Evolutionary conservation across 2,329 filamentous ascomycete species (phyloP), one percentile per base, ranked within the genome.

Genomic region (Pseudogymnoascus sp.): DNA sequence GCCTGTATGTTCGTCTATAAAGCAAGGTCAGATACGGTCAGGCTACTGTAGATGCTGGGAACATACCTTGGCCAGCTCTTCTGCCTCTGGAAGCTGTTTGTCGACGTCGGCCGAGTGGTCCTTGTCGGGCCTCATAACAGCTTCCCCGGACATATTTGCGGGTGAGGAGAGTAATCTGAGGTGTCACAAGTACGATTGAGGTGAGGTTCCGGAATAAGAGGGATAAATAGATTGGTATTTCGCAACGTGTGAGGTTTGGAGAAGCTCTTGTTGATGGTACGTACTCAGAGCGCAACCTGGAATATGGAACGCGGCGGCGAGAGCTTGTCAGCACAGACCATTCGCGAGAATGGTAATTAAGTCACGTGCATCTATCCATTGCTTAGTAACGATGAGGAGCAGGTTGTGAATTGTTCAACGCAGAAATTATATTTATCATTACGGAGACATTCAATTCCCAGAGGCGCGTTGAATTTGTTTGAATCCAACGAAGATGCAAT

Each of bases 41-140:
- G 10, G 25, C 12, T 13, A 35, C 9, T 38, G 12, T 8, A 9
- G 25, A 6, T 60, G n/a, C 10, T 38, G 44, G 55, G 7, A 29
- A 38, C 74, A 67, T 78, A 94, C 92, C 83, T 92, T 88, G 69
- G 92, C 92, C 70, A 96, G 85, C 79, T 89, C 83, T 81, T 97
- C 87, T 64, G 92, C 91, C 78, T 97, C 92, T 59, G 91, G 90
- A 69, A 99, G 87, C 78, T 91, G 85, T 79, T 89, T 86, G 81
- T 97, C 92, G 72, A 91, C 91, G 78, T 97, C 92, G 80, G 96
- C 96, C 74, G 90, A 89, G 85, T 90, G 97, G 86, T 99, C 94
- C 88, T 96, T 97, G 82, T 99, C 94, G 73, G 93, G 91, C 67
- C 76, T 77, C 60, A 71, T 65, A 55, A 75, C 67, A 61, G 66